Conservation (phyloP, 768 basidiomycete species). For the Mycena epipterygia region DNA sequence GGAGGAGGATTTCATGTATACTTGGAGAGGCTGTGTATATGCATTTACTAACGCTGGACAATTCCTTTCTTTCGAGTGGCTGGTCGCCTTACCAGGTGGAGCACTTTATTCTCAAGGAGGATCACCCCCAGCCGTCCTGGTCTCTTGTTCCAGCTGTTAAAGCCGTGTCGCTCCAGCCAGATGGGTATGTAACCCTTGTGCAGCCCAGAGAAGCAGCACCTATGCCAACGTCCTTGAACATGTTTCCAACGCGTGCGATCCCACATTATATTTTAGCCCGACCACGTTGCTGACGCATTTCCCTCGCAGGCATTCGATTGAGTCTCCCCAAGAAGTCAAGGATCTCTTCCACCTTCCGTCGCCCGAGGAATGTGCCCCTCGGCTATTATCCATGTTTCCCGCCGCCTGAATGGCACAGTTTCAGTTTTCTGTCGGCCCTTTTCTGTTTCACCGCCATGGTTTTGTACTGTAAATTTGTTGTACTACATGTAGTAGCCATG, state of each 20-base stretch:
- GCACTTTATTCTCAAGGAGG: neutral
- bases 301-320: neutral
- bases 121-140: slow-evolving; percentile 3
- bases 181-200: slow-evolving; percentile 10
- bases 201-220: neutral
- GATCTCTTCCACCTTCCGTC: neutral
- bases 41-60: neutral
- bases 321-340: neutral
- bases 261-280: too few species aligned
- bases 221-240: neutral
- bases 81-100: neutral
- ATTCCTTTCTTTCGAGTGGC: neutral
- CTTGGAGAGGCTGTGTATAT: slow-evolving; percentile 23
- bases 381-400: neutral
- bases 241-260: neutral
- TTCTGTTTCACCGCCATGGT: too few species aligned
- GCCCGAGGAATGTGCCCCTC: slow-evolving; percentile 5
- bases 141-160: neutral
- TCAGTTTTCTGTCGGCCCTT: neutral
- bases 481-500: too few species aligned
- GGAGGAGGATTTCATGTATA: neutral
- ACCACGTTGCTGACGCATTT: neutral
- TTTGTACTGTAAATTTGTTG: too few species aligned
- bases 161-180: neutral
- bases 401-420: neutral